Evolutionary conservation across 2,329 filamentous ascomycete genomes (phyloP).

Genomic region (Torrubiella hemipterigena): DNA sequence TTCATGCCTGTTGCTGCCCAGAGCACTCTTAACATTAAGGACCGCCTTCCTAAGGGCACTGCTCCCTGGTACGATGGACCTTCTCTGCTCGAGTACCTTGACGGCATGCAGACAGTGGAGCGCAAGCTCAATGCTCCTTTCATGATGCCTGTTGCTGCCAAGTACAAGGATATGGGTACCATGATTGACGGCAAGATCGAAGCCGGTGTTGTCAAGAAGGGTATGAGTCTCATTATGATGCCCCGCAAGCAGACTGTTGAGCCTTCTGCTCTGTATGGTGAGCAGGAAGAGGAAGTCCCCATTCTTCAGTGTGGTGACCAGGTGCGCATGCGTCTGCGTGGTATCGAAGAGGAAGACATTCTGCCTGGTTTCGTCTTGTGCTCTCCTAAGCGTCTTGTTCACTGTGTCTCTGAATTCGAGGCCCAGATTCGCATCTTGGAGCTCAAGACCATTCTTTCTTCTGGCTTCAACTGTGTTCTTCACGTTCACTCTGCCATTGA

Average conservation of each 20-base stretch:
- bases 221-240: conserved; percentile 82
- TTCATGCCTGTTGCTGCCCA: conserved; percentile 97
- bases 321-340: conserved; percentile 80
- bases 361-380: conserved; percentile 92
- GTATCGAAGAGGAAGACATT: conserved; percentile 95
- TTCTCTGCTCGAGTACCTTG: conserved; percentile 89
- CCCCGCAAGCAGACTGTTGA: conserved; percentile 76
- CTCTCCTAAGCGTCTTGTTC: conserved; percentile 84
- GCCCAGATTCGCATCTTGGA: conserved; percentile 94
- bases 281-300: conserved; percentile 84
- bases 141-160: conserved; percentile 97
- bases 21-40: conserved; percentile 75
- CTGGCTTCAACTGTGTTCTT: conserved; percentile 94
- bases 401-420: conserved; percentile 82
- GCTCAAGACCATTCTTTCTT: conserved; percentile 83
- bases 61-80: conserved; percentile 81
- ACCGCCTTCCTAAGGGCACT: conserved; percentile 64
- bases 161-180: conserved; percentile 95
- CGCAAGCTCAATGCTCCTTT: conserved; percentile 95
- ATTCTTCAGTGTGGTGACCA: conserved; percentile 87
- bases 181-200: conserved; percentile 98
- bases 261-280: conserved; percentile 79
- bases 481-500: conserved; percentile 97
- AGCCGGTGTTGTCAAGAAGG: conserved; percentile 87
- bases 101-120: conserved; percentile 82